A percentile compares a stretch with the other conserved stretches of the same genome.
phyloP scores from a whole-genome alignment of 495 filamentous ascomycete species.

The Cercophora scortea region DNA sequence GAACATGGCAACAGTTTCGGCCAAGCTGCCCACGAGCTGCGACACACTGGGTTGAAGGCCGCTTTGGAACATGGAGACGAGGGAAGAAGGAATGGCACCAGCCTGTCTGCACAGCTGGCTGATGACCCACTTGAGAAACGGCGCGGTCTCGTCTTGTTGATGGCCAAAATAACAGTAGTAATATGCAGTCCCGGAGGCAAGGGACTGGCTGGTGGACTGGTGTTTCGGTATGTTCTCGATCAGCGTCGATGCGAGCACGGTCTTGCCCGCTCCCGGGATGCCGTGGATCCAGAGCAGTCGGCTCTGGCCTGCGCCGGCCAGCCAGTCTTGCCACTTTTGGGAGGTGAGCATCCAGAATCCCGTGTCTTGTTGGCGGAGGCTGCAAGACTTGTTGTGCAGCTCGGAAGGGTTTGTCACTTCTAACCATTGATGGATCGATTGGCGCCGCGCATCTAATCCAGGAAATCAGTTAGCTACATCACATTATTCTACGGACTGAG shows the following conservation, averaged over 20 bases:
- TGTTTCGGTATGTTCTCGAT: slow-evolving; percentile 9
- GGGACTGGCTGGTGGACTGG: slow-evolving; percentile 1
- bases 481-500: too few relatives aligned
- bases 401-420: slow-evolving; percentile 5
- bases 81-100: slow-evolving; percentile 8
- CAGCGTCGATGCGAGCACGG: slow-evolving; percentile 27
- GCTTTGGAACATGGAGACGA: slow-evolving; percentile 3
- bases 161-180: slow-evolving; percentile 32
- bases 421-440: slow-evolving; percentile 1
- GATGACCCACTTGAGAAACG: slow-evolving; percentile 21
- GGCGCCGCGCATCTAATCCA: not conserved
- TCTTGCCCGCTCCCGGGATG: slow-evolving; percentile 36
- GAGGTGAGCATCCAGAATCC: slow-evolving; percentile 16
- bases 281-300: slow-evolving; percentile 30
- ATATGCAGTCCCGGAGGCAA: slow-evolving; percentile 13
- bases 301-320: not conserved
- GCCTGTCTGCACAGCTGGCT: slow-evolving; percentile 24
- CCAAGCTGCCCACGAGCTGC: slow-evolving; percentile 6
- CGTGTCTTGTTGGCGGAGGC: slow-evolving; percentile 7
- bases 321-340: slow-evolving; percentile 14
- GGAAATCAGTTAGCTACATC: too few relatives aligned
- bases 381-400: slow-evolving; percentile 9
- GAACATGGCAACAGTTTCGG: not conserved
- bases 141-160: slow-evolving; percentile 21
- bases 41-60: slow-evolving; percentile 5